phyloP scores from a whole-genome alignment of 2,329 filamentous ascomycete genomes.

The Aureobasidium leucospermi region DNA sequence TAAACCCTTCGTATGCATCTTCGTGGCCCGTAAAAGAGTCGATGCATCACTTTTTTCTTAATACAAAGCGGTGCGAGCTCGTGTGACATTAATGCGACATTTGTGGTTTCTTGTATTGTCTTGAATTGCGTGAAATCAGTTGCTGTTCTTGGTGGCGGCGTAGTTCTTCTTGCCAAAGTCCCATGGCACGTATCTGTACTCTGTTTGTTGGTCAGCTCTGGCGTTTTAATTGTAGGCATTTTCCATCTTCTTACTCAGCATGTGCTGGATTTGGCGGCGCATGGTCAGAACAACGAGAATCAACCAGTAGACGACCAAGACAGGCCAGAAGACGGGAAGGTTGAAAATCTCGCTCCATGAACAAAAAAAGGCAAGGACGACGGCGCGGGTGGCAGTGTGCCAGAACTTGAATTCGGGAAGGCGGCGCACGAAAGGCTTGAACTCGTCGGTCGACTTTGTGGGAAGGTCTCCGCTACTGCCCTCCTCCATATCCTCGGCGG shows the following conservation, averaged over 20 bases:
- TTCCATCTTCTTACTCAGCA: slow-evolving; percentile 86
- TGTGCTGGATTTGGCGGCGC: slow-evolving; percentile 99
- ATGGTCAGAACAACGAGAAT: slow-evolving; percentile 95
- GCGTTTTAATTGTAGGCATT: not conserved
- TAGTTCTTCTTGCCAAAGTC: slow-evolving; percentile 34
- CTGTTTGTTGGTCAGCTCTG: not conserved
- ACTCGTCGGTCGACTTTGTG: slow-evolving; percentile 95
- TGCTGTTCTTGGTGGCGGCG: slow-evolving; percentile 21
- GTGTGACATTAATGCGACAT: not conserved
- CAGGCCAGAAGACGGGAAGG: slow-evolving; percentile 97
- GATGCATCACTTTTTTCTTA: not conserved
- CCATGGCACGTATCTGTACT: slow-evolving; percentile 31
- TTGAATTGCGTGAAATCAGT: not conserved
- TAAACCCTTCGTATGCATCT: not conserved
- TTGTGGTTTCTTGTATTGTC: not conserved
- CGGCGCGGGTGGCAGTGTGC: slow-evolving; percentile 87
- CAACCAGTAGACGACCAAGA: slow-evolving; percentile 97
- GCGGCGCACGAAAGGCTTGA: slow-evolving; percentile 90
- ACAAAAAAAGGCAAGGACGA: slow-evolving; percentile 76
- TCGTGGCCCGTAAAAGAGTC: not conserved
- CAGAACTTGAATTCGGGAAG: slow-evolving; percentile 99
- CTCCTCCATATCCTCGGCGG: slow-evolving; percentile 95
- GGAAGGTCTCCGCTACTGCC: slow-evolving; percentile 61
- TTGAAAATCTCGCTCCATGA: slow-evolving; percentile 93
- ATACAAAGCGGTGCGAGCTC: not conserved